Conservation (phyloP, 306 rosid species). For the Datisca glomerata region DNA sequence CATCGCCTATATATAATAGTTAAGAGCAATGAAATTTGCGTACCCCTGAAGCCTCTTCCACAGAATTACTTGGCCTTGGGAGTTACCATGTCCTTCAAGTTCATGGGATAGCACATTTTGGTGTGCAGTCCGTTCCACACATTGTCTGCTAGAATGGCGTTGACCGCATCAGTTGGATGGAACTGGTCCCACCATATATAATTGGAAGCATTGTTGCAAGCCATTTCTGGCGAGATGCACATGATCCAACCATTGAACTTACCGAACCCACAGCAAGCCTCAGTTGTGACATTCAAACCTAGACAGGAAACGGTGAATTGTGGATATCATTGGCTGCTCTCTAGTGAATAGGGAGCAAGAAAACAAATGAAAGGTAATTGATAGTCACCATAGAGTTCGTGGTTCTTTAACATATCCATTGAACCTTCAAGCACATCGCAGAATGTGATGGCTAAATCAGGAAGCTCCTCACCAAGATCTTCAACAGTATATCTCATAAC, state of each 20-base stretch:
- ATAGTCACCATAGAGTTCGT: constrained; percentile 40
- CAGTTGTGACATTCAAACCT: constrained; percentile 61
- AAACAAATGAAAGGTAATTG: background rate
- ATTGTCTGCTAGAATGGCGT: constrained; percentile 70
- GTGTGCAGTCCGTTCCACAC: constrained; percentile 68
- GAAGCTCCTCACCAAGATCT: constrained; percentile 44
- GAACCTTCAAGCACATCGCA: constrained; percentile 64
- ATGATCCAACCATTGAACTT: constrained; percentile 70
- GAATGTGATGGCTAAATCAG: constrained; percentile 44
- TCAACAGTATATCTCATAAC: constrained; percentile 60
- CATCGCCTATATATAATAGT: too few relatives aligned
- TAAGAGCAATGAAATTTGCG: too few relatives aligned
- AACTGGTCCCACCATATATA: constrained; percentile 96
- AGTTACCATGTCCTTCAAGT: constrained; percentile 50
- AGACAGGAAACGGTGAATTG: background rate
- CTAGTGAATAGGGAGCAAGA: background rate
- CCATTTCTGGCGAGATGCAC: constrained; percentile 74
- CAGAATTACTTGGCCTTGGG: constrained; percentile 15
- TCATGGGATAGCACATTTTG: constrained; percentile 64
- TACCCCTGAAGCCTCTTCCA: constrained; percentile 6
- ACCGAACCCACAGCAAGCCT: constrained; percentile 93
- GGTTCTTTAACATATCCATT: constrained; percentile 70
- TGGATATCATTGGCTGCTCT: background rate
- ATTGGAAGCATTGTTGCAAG: constrained; percentile 60
- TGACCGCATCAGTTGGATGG: constrained; percentile 85